Conservation (phyloP, 2,329 filamentous ascomycete genomes). For the Arthrobotrys sphaeroides region DNA sequence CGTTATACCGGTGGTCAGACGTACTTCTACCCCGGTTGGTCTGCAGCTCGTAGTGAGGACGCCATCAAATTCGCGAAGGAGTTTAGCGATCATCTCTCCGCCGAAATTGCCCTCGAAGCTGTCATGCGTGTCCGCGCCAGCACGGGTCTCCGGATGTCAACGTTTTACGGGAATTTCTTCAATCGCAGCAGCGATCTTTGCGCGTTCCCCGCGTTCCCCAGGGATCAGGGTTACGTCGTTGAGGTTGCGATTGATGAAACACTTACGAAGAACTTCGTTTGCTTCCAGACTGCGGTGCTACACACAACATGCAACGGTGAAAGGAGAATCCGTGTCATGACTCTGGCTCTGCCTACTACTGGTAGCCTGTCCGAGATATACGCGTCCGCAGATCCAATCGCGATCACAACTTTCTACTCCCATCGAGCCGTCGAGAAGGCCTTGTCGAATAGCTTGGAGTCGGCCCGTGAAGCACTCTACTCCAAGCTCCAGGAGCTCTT, state of each 20-base stretch:
- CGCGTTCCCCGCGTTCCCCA: slow-evolving; percentile 96
- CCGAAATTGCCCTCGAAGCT: slow-evolving; percentile 94
- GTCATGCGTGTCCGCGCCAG: slow-evolving; percentile 95
- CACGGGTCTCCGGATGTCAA: slow-evolving; percentile 93
- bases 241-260: slow-evolving; percentile 98
- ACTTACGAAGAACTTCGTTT: slow-evolving; percentile 88
- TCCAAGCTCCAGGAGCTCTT: slow-evolving; percentile 91
- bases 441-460: slow-evolving; percentile 84
- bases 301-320: slow-evolving; percentile 99
- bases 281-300: slow-evolving; percentile 90
- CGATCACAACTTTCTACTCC: slow-evolving; percentile 91
- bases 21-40: slow-evolving; percentile 98
- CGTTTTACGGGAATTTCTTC: slow-evolving; percentile 99
- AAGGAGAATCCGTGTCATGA: slow-evolving; percentile 92
- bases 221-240: slow-evolving; percentile 96
- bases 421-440: slow-evolving; percentile 96
- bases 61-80: slow-evolving; percentile 97
- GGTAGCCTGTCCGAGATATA: slow-evolving; percentile 90
- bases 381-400: slow-evolving; percentile 91
- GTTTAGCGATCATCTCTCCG: slow-evolving; percentile 95
- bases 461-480: slow-evolving; percentile 88
- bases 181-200: slow-evolving; percentile 97
- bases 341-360: slow-evolving; percentile 89
- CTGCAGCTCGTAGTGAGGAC: slow-evolving; percentile 89
- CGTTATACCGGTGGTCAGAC: slow-evolving; percentile 97